Evolutionary conservation across 1,284 basidiomycete genomes (phyloP), one percentile per base, ranked within the genome.

Genomic region (Hemileia vastatrix): DNA sequence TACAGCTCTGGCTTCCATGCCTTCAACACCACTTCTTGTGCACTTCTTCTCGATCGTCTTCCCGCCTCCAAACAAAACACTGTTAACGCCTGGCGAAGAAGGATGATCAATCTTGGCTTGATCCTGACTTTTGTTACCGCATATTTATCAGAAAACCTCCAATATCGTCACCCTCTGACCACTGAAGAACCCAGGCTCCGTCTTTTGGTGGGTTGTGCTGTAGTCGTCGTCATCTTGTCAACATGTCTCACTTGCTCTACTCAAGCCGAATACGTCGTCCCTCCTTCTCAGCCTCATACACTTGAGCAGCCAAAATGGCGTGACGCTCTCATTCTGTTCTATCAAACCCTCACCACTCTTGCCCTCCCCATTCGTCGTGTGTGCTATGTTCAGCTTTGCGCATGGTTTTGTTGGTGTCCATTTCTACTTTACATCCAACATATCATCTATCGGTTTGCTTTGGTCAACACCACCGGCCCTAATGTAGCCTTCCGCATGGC

Each of bases 401-500:
- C 18, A 19, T 54, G 51, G 18, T 27, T 52, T 11, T 45, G 51
- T 27, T 61, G 59, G 59, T 31, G 53, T 27, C 53, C 51, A 2
- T 54, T 61, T 27, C 24, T 61, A 9, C 54, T 54, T 47, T 52
- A 61, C 36, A 40, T 52, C 27, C 53, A 61, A 19, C 51, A 50
- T 4, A 27, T 61, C 18, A 47, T 61, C 44, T 21, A 50, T n/a
- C 36, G 24, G 2, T 49, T 54, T 15, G 40, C 40, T 2, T 47
- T 61, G n/a, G 15, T 54, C 18, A 44, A 61, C 31, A 1, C 32
- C 2, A 45, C n/a, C 24, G 36, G 47, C 1, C 24, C 44, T 8
- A 61, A 50, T 1, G 27, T 31, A n/a, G n/a, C n/a, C n/a, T n/a
- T n/a, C n/a, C n/a, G n/a, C n/a, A n/a, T n/a, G n/a, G n/a, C n/a